A percentile compares a stretch with the other conserved stretches of the same genome.
These are phyloP conservation scores for Graphium sp. DNA, from an alignment of 2,329 filamentous ascomycete genomes.

Conservation along the genomic window DNA sequence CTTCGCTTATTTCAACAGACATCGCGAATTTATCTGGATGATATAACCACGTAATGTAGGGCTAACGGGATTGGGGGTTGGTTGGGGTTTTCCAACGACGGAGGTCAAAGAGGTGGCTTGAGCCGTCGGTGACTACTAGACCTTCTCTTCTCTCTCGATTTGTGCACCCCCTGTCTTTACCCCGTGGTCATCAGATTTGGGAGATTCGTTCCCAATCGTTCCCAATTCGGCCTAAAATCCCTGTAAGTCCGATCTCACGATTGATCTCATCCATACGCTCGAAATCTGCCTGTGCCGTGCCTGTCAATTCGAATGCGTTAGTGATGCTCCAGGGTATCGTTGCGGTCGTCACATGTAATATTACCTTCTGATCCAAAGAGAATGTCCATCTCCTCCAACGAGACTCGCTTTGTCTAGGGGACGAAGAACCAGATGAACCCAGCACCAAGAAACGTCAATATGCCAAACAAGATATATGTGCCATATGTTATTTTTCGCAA, in stretches of 20 bases:
- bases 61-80: too few species aligned
- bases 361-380: background rate
- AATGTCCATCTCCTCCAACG: constrained; percentile 45
- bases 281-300: constrained; percentile 48
- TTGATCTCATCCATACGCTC: constrained; percentile 62
- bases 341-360: constrained; percentile 12
- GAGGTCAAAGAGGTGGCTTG: too few species aligned
- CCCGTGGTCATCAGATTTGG: too few species aligned
- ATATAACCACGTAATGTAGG: too few species aligned
- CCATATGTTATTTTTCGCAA: constrained; percentile 47
- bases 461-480: constrained; percentile 55
- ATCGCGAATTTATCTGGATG: too few species aligned
- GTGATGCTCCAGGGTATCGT: background rate
- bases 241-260: constrained; percentile 44
- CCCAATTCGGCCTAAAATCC: too few species aligned
- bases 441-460: constrained; percentile 45
- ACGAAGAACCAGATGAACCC: constrained; percentile 46
- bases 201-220: too few species aligned
- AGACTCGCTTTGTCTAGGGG: constrained; percentile 46
- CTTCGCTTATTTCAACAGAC: too few species aligned
- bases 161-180: too few species aligned
- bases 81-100: too few species aligned
- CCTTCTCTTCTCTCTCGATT: too few species aligned
- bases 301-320: constrained; percentile 49
- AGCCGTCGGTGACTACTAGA: too few species aligned